A percentile compares a stretch with the other conserved stretches of the same genome.
These are phyloP conservation scores for Termitomyces sp. DNA, from an alignment of 768 basidiomycete species.

Conservation along the genomic window DNA sequence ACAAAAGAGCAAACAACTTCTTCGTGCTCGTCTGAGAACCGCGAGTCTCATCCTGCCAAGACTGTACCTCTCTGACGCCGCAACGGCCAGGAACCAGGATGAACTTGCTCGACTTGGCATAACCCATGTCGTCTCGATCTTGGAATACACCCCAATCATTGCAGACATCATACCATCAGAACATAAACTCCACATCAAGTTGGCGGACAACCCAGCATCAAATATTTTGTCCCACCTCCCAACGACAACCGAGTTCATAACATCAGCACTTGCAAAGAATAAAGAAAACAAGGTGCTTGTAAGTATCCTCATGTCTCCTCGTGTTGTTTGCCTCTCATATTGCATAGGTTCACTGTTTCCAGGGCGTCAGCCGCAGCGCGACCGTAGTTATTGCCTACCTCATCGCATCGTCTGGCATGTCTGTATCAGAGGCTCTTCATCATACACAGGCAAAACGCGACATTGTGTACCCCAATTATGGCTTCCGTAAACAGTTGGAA, in stretches of 20 bases:
- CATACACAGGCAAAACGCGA: conserved; percentile 51
- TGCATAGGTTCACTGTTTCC: conserved; percentile 69
- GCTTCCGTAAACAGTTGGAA: conserved; percentile 57
- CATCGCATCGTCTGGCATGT: conserved; percentile 47
- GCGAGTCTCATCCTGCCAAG: conserved; percentile 37
- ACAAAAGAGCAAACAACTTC: conserved; percentile 8
- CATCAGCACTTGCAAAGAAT: conserved; percentile 24
- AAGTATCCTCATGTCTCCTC: conserved; percentile 5
- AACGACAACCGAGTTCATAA: conserved; percentile 30
- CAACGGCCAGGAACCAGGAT: conserved; percentile 44
- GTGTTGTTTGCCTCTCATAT: background rate
- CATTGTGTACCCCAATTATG: conserved; percentile 61
- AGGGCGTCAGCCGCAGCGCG: conserved; percentile 71
- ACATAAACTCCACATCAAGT: conserved; percentile 42
- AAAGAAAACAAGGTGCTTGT: conserved; percentile 34
- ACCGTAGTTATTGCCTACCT: conserved; percentile 75
- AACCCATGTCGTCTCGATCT: conserved; percentile 66
- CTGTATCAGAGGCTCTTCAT: conserved; percentile 44
- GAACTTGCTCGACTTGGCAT: conserved; percentile 53
- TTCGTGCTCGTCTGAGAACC: conserved; percentile 7
- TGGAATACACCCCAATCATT: conserved; percentile 45
- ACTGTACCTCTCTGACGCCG: conserved; percentile 60
- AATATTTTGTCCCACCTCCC: conserved; percentile 30
- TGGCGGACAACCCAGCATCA: conserved; percentile 23
- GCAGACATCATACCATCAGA: conserved; percentile 37